These are phyloP conservation scores for Phytopythium ostracodes DNA, from an alignment of 352 stramenopile species.

Conservation along the genomic window DNA sequence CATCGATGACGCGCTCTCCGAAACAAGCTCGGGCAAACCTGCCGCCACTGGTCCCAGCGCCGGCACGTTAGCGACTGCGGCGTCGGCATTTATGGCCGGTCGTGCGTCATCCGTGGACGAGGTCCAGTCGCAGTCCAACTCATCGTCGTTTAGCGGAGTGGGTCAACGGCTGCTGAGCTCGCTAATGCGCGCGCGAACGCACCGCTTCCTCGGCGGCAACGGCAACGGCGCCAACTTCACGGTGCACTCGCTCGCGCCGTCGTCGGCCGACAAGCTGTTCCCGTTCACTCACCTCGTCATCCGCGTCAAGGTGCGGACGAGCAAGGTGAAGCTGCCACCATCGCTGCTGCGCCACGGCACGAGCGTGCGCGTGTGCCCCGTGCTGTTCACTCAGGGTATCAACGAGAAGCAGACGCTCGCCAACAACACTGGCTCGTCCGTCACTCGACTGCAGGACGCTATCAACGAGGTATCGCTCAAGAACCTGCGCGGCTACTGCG, in stretches of 20 bases:
- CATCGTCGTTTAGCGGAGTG: slow-evolving; percentile 62
- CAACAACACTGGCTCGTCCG: slow-evolving; percentile 83
- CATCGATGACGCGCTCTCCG: slow-evolving; percentile 61
- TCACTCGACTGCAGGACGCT: slow-evolving; percentile 73
- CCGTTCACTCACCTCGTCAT: slow-evolving; percentile 73
- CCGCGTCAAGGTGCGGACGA: slow-evolving; percentile 73
- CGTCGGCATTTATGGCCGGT: not conserved
- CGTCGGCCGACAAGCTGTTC: slow-evolving; percentile 53
- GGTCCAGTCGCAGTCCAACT: slow-evolving; percentile 27
- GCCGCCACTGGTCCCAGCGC: not conserved
- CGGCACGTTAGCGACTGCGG: not conserved
- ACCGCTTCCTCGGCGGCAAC: slow-evolving; percentile 46
- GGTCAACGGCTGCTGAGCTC: slow-evolving; percentile 64
- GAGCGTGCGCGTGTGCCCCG: slow-evolving; percentile 63
- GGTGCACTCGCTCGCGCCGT: slow-evolving; percentile 35
- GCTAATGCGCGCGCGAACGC: slow-evolving; percentile 62
- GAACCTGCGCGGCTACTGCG: slow-evolving; percentile 60
- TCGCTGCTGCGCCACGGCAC: slow-evolving; percentile 48
- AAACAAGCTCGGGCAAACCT: slow-evolving; percentile 24
- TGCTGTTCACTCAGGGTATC: slow-evolving; percentile 88
- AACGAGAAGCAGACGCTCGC: slow-evolving; percentile 92
- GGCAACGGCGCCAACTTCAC: slow-evolving; percentile 18
- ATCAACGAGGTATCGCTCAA: slow-evolving; percentile 81
- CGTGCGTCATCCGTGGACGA: slow-evolving; percentile 21
- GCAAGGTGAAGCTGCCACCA: slow-evolving; percentile 63